Evolutionary conservation across 805 yeast species (phyloP).

Genomic region (Candida bentonensis): DNA sequence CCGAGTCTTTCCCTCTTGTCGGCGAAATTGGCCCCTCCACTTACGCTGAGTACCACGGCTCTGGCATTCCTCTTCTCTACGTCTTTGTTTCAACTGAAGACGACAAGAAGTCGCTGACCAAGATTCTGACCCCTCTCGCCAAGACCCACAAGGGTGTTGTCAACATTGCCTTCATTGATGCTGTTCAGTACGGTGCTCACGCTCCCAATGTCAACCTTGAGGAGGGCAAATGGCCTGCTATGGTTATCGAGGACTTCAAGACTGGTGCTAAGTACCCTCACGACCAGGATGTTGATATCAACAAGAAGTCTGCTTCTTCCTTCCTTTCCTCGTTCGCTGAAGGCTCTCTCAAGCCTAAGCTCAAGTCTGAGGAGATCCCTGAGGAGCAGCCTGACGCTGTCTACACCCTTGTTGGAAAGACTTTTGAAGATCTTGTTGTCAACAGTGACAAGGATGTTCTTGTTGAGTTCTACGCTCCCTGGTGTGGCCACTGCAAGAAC

Average conservation of each 20-base stretch:
- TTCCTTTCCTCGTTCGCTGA: constrained; percentile 50
- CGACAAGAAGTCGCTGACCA: constrained; percentile 44
- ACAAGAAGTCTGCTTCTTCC: constrained; percentile 38
- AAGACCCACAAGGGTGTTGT: constrained; percentile 64
- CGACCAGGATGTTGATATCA: constrained; percentile 40
- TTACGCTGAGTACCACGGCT: constrained; percentile 57
- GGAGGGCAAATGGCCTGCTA: constrained; percentile 68
- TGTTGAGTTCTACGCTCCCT: constrained; percentile 67
- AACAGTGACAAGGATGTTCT: constrained; percentile 57
- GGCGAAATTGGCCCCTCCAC: constrained; percentile 79
- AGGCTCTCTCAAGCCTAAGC: constrained; percentile 55
- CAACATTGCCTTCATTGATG: constrained; percentile 83
- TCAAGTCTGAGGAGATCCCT: constrained; percentile 82
- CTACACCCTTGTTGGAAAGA: constrained; percentile 67
- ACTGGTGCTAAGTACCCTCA: constrained; percentile 66
- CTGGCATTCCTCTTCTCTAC: constrained; percentile 73
- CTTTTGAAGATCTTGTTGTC: constrained; percentile 54
- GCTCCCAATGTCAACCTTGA: constrained; percentile 75
- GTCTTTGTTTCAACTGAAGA: constrained; percentile 64
- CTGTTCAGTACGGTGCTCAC: constrained; percentile 65
- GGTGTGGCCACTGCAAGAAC: constrained; percentile 96
- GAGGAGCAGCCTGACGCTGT: constrained; percentile 61
- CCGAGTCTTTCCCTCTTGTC: constrained; percentile 66
- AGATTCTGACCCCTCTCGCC: constrained; percentile 47
- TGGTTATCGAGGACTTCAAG: constrained; percentile 66